phyloP scores from a whole-genome alignment of 129 eudicot genomes.

The Logfia minima region DNA sequence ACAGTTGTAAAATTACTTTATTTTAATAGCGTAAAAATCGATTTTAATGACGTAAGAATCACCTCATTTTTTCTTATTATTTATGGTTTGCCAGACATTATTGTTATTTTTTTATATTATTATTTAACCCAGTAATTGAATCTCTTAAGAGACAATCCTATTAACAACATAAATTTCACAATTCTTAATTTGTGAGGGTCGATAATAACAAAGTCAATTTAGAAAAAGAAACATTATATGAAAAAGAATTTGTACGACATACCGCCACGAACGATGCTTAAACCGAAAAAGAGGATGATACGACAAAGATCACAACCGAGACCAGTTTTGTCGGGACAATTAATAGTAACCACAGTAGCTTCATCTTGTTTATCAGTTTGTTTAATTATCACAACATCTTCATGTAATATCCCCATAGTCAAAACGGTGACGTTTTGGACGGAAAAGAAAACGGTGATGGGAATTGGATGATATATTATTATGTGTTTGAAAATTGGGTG shows the following conservation, averaged over 20 bases:
- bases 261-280: slow-evolving; percentile 84
- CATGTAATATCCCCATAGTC: slow-evolving; percentile 66
- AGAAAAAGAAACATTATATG: not conserved
- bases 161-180: not conserved
- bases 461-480: not conserved
- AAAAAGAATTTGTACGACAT: too few relatives aligned
- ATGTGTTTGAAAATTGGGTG: slow-evolving; percentile 24
- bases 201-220: too few relatives aligned
- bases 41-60: too few relatives aligned
- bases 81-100: too few relatives aligned
- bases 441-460: not conserved
- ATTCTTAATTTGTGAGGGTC: too few relatives aligned
- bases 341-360: slow-evolving; percentile 69
- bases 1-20: too few relatives aligned
- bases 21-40: too few relatives aligned
- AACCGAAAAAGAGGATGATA: slow-evolving; percentile 76
- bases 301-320: slow-evolving; percentile 96
- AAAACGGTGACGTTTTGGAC: not conserved
- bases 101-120: too few relatives aligned
- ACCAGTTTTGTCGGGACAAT: slow-evolving; percentile 93
- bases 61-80: too few relatives aligned
- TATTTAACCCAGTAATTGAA: not conserved
- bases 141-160: not conserved
- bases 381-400: slow-evolving; percentile 73
- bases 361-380: slow-evolving; percentile 64